phyloP scores from a whole-genome alignment of 177 flowering plant genomes.

The Vitis hybrid region DNA sequence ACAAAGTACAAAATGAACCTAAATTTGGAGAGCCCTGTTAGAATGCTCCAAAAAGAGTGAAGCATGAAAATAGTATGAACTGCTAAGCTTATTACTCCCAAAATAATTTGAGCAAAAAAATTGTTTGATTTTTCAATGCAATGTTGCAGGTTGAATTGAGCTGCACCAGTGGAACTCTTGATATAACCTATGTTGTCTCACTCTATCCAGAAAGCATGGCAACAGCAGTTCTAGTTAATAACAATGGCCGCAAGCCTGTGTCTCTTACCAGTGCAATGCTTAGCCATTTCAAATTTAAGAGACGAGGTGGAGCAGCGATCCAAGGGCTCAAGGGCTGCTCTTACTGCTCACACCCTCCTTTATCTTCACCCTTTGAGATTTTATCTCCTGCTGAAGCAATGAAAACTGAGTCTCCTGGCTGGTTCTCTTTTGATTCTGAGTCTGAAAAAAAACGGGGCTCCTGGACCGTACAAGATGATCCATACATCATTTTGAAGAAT shows the following conservation, averaged over 20 bases:
- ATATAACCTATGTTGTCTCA: conserved; percentile 65
- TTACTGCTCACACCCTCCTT: conserved; percentile 71
- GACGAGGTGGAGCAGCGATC: conserved; percentile 52
- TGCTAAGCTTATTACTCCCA: neutral
- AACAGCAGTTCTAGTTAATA: conserved; percentile 78
- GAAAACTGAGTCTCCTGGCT: conserved; percentile 60
- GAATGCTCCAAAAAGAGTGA: too few species aligned
- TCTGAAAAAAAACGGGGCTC: conserved; percentile 49
- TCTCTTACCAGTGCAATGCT: conserved; percentile 66
- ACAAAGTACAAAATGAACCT: too few species aligned
- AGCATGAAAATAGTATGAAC: too few species aligned
- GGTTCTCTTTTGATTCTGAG: conserved; percentile 56
- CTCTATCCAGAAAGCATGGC: conserved; percentile 81
- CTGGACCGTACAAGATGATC: conserved; percentile 68
- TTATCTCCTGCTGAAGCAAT: conserved; percentile 73
- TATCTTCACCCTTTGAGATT: conserved; percentile 67
- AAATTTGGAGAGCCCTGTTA: too few species aligned
- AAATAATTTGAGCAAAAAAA: conserved; percentile 3
- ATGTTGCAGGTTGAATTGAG: conserved; percentile 70
- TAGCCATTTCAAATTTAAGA: conserved; percentile 63
- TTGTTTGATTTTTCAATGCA: neutral
- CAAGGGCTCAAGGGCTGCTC: conserved; percentile 70
- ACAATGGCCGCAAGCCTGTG: conserved; percentile 66
- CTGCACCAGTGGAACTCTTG: conserved; percentile 63
- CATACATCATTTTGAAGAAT: conserved; percentile 50